Evolutionary conservation across 2,329 filamentous ascomycete species (phyloP).

Genomic region (Blumeriella jaapii): DNA sequence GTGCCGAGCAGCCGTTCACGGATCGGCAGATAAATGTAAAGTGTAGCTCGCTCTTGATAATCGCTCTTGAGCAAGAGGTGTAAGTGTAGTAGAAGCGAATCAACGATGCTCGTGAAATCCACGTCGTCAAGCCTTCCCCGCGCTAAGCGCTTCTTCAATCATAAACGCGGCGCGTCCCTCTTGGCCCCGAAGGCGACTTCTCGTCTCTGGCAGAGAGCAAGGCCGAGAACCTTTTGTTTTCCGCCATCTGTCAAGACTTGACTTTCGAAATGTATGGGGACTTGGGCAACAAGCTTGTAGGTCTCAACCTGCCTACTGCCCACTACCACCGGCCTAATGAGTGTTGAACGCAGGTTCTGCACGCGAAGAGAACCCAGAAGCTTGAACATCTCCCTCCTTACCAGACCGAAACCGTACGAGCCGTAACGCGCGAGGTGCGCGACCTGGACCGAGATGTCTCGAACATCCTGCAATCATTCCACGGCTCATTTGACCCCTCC

Average conservation of each 20-base stretch:
- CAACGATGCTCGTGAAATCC: too few relatives aligned
- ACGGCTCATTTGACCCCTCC: constrained; percentile 77
- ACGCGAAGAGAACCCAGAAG: constrained; percentile 89
- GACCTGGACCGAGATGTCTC: constrained; percentile 82
- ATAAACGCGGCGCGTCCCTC: constrained; percentile 5
- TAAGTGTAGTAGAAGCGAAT: too few relatives aligned
- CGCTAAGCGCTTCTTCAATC: constrained; percentile 1
- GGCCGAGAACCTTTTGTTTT: too few relatives aligned
- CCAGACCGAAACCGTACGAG: constrained; percentile 81
- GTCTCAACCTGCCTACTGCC: constrained; percentile 6
- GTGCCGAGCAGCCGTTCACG: too few relatives aligned
- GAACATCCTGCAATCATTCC: constrained; percentile 69
- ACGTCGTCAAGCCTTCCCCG: neutral
- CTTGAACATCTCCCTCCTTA: constrained; percentile 81
- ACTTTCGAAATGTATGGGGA: constrained; percentile 54
- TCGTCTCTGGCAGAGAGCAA: constrained; percentile 5
- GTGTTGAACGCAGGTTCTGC: constrained; percentile 55
- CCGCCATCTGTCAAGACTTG: neutral
- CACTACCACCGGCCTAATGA: constrained; percentile 5
- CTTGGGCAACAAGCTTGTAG: constrained; percentile 55
- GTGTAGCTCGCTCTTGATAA: too few relatives aligned
- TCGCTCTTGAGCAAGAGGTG: too few relatives aligned
- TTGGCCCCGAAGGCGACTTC: constrained; percentile 1
- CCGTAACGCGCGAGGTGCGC: constrained; percentile 80
- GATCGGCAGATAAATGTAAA: too few relatives aligned